Percentiles rank a stretch among this genome's conserved stretches.
Conservation (phyloP, 768 basidiomycete genomes). For the Chalciporus chontae region DNA sequence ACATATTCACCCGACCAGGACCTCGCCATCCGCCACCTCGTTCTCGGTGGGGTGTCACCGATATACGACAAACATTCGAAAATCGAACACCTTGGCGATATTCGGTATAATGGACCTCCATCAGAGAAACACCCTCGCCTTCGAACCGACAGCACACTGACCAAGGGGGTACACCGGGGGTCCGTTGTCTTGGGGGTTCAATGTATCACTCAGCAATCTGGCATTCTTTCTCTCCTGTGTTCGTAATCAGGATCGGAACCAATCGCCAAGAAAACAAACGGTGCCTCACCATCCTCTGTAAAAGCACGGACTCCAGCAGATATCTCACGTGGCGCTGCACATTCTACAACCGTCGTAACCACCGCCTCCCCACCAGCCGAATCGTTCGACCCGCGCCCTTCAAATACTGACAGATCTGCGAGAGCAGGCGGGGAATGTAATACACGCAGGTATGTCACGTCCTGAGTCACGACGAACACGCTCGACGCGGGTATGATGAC, state of each 20-base stretch:
- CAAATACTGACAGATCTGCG: conserved; percentile 52
- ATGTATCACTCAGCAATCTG: conserved; percentile 32
- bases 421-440: conserved; percentile 41
- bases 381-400: conserved; percentile 51
- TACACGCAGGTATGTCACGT: conserved; percentile 50
- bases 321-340: conserved; percentile 53
- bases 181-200: not conserved
- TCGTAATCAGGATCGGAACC: not conserved
- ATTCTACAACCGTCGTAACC: conserved; percentile 50
- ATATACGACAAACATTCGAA: conserved; percentile 51
- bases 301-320: conserved; percentile 46
- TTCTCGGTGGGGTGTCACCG: conserved; percentile 43
- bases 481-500: conserved; percentile 62
- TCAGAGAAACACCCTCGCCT: conserved; percentile 39
- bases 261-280: not conserved
- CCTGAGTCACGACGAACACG: conserved; percentile 54
- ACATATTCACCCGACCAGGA: conserved; percentile 53
- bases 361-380: conserved; percentile 52
- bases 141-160: conserved; percentile 29
- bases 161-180: not conserved
- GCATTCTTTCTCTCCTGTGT: conserved; percentile 42
- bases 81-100: conserved; percentile 66
- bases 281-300: conserved; percentile 46
- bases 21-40: conserved; percentile 27
- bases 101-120: conserved; percentile 36